Evolutionary conservation across 768 basidiomycete genomes (phyloP).

Genomic region (Obba rivulosa): DNA sequence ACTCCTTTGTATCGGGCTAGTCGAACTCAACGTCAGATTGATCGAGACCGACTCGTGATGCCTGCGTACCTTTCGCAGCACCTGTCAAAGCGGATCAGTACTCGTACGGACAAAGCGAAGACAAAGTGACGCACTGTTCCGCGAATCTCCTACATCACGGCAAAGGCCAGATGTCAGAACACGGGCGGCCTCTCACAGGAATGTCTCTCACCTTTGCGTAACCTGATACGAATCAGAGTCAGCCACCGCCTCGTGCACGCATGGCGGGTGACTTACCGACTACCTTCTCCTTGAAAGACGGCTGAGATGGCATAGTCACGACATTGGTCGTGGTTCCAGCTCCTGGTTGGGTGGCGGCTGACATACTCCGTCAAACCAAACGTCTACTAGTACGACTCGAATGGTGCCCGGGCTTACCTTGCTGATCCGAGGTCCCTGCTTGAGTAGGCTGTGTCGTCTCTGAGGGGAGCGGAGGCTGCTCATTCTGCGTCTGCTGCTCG

Average conservation of each 20-base stretch:
- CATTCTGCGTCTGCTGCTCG: background rate
- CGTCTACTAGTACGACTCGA: background rate
- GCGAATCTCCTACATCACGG: conserved; percentile 2
- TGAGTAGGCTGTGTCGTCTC: background rate
- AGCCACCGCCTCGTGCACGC: background rate
- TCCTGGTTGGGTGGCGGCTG: background rate
- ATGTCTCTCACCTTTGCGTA: conserved; percentile 1
- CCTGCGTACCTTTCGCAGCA: conserved; percentile 4
- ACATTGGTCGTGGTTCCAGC: background rate
- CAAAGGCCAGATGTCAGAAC: background rate
- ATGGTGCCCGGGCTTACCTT: too few relatives aligned
- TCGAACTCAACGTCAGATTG: background rate
- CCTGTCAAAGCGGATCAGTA: background rate
- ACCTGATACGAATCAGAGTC: background rate
- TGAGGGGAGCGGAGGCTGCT: background rate
- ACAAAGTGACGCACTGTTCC: background rate
- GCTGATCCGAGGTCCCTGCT: background rate
- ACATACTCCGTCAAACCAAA: background rate
- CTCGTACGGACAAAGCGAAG: background rate
- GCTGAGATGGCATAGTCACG: background rate
- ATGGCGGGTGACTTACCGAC: background rate
- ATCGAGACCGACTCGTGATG: background rate
- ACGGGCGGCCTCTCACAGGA: background rate
- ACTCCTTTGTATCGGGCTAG: conserved; percentile 5
- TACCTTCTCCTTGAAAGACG: conserved; percentile 6